Percentiles rank a stretch among this genome's conserved stretches.
phyloP scores from a whole-genome alignment of 1,139 yeast genomes.

The Diutina rugosa region DNA sequence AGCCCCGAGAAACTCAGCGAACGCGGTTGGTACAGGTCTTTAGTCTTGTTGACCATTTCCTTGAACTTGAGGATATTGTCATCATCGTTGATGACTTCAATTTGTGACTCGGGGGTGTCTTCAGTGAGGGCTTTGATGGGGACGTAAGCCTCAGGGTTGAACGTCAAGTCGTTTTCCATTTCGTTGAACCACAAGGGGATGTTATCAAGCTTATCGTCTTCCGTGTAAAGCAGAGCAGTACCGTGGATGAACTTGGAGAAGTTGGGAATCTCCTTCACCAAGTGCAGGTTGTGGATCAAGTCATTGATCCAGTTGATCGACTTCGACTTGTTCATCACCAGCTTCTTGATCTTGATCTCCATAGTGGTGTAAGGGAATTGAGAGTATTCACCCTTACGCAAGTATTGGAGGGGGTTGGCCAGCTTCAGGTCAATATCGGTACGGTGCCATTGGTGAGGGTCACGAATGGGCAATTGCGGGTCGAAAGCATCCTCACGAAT shows the following conservation, averaged over 20 bases:
- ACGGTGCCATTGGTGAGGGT: constrained; percentile 86
- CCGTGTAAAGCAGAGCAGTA: constrained; percentile 74
- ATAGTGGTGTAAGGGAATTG: constrained; percentile 86
- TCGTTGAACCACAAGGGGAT: constrained; percentile 95
- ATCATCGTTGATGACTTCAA: constrained; percentile 15
- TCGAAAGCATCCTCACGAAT: constrained; percentile 89
- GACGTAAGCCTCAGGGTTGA: constrained; percentile 64
- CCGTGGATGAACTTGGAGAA: constrained; percentile 88
- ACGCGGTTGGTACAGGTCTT: neutral
- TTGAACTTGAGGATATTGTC: constrained; percentile 34
- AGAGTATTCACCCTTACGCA: constrained; percentile 76
- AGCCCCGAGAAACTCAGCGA: constrained; percentile 1
- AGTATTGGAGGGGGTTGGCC: constrained; percentile 52
- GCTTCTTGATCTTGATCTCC: constrained; percentile 69
- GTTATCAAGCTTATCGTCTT: constrained; percentile 80
- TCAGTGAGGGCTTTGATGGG: constrained; percentile 31
- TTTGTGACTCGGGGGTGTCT: constrained; percentile 15
- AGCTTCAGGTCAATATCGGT: constrained; percentile 74
- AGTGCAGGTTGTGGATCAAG: constrained; percentile 56
- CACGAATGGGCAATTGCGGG: constrained; percentile 73
- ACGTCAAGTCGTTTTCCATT: constrained; percentile 64
- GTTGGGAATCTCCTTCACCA: constrained; percentile 84
- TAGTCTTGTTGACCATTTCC: constrained; percentile 23
- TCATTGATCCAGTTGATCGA: constrained; percentile 78
- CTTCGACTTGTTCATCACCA: constrained; percentile 25